phyloP scores from a whole-genome alignment of 2,329 filamentous ascomycete species.

The Colletotrichum lindemuthianum region DNA sequence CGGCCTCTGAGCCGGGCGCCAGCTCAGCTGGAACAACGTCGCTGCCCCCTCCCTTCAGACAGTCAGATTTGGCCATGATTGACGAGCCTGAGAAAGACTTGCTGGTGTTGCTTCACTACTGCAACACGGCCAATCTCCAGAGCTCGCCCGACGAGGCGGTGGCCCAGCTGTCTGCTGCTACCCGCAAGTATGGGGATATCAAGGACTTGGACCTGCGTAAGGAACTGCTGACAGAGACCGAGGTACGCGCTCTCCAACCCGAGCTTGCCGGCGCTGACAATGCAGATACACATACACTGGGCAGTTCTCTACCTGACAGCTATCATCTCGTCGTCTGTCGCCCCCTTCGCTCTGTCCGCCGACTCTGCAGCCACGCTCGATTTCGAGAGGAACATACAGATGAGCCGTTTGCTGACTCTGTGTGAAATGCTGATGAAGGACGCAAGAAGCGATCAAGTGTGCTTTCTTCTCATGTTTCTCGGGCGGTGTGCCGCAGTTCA shows the following conservation, averaged over 20 bases:
- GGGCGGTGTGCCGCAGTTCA: slow-evolving; percentile 16
- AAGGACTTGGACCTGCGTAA: slow-evolving; percentile 35
- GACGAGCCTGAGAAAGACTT: slow-evolving; percentile 35
- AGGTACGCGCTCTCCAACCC: slow-evolving; percentile 4
- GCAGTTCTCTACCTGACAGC: slow-evolving; percentile 27
- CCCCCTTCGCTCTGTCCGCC: neutral
- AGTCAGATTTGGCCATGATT: slow-evolving; percentile 25
- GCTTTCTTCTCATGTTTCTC: slow-evolving; percentile 33
- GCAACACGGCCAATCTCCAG: slow-evolving; percentile 20
- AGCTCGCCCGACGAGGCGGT: slow-evolving; percentile 26
- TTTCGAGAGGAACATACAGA: slow-evolving; percentile 23
- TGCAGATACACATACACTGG: slow-evolving; percentile 27
- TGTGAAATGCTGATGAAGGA: slow-evolving; percentile 35
- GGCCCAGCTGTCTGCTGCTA: slow-evolving; percentile 19
- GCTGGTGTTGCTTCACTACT: slow-evolving; percentile 35
- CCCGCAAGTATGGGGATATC: slow-evolving; percentile 29
- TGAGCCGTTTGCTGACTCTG: slow-evolving; percentile 33
- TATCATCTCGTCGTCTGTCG: slow-evolving; percentile 5
- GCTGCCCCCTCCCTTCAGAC: slow-evolving; percentile 19
- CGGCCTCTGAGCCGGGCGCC: neutral
- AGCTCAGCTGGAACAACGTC: neutral
- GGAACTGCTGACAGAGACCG: slow-evolving; percentile 35
- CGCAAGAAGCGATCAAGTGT: slow-evolving; percentile 32
- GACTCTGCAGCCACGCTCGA: slow-evolving; percentile 12
- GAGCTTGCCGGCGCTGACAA: neutral